Evolutionary conservation across 2,329 filamentous ascomycete species (phyloP).

Genomic region (Colletotrichum tabaci): DNA sequence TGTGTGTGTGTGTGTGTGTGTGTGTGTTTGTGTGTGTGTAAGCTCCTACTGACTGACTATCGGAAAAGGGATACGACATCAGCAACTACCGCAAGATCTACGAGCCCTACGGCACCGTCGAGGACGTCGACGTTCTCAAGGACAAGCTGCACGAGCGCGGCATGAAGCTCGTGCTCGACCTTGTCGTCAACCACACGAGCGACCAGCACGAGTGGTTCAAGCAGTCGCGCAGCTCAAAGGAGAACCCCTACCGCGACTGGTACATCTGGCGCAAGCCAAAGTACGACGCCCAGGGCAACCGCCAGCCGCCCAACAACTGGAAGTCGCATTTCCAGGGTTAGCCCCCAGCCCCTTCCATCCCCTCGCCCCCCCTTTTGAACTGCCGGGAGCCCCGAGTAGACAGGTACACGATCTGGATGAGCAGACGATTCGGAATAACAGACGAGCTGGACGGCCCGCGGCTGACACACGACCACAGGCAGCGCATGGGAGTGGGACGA

Average conservation of each 20-base stretch:
- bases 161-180: slow-evolving; percentile 80
- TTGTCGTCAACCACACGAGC: slow-evolving; percentile 81
- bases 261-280: slow-evolving; percentile 77
- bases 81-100: slow-evolving; percentile 78
- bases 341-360: not conserved
- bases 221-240: slow-evolving; percentile 67
- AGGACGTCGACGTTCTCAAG: slow-evolving; percentile 76
- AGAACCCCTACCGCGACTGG: slow-evolving; percentile 71
- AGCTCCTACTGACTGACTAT: not conserved
- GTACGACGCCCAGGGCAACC: slow-evolving; percentile 69
- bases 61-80: slow-evolving; percentile 74
- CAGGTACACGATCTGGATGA: no score
- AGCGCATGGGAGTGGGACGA: slow-evolving; percentile 66
- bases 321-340: slow-evolving; percentile 56
- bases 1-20: no score
- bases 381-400: no score
- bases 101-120: slow-evolving; percentile 76
- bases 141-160: slow-evolving; percentile 71
- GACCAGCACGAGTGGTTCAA: slow-evolving; percentile 72
- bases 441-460: not conserved
- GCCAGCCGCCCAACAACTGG: slow-evolving; percentile 75
- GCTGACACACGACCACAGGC: slow-evolving; percentile 47
- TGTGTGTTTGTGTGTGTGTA: no score
- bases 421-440: not conserved
- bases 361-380: no score